These are phyloP conservation scores for Tripterygium wilfordii DNA, from an alignment of 177 flowering plant species.

Conservation along the genomic window DNA sequence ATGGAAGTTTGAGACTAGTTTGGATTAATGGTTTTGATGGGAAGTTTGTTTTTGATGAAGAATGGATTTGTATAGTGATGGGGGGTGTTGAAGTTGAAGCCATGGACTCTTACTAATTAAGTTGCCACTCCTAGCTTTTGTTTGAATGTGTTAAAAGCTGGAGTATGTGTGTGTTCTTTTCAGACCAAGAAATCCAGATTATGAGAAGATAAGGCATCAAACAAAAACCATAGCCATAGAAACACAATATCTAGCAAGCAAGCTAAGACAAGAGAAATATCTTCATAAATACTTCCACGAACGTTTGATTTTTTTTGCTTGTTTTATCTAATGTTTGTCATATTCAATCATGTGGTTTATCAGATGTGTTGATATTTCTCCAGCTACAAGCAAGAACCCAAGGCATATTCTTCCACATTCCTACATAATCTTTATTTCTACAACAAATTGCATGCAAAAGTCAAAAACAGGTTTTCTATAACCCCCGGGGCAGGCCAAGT, in stretches of 20 bases:
- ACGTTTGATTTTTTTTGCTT: slow-evolving; percentile 14
- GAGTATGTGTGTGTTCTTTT: too few species aligned
- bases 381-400: neutral
- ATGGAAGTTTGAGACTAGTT: slow-evolving; percentile 7
- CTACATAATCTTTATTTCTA: too few species aligned
- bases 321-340: slow-evolving; percentile 5
- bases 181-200: slow-evolving; percentile 5
- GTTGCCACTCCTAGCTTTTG: slow-evolving; percentile 4
- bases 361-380: neutral
- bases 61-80: slow-evolving; percentile 12
- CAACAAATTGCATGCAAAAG: too few species aligned
- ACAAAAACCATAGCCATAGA: slow-evolving; percentile 21
- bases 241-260: slow-evolving; percentile 8
- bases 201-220: slow-evolving; percentile 17
- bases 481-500: too few species aligned
- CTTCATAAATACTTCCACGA: slow-evolving; percentile 20
- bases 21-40: slow-evolving; percentile 9
- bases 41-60: slow-evolving; percentile 8
- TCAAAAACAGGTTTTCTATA: too few species aligned
- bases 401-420: neutral
- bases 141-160: neutral
- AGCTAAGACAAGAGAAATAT: slow-evolving; percentile 14
- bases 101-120: slow-evolving; percentile 19
- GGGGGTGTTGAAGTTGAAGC: slow-evolving; percentile 34
- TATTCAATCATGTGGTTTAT: neutral